Percentiles rank a stretch among this genome's conserved stretches.
Conservation (phyloP, 2,329 filamentous ascomycete species). For the Monilinia fructicola region DNA sequence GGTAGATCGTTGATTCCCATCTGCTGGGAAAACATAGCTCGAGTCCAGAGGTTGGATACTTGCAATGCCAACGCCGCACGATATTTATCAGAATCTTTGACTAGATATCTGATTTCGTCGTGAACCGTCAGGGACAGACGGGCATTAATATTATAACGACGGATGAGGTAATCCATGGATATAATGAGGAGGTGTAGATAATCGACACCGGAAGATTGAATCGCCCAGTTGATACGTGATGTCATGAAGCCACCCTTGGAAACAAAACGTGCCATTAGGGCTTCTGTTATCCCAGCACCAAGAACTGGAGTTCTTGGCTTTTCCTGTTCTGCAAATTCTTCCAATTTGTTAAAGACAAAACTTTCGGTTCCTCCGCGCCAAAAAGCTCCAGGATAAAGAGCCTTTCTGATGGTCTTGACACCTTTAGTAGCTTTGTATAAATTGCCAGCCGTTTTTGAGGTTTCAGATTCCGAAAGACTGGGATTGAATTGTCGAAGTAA, state of each 20-base stretch:
- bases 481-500: constrained; percentile 94
- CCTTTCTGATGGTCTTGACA: constrained; percentile 73
- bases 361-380: constrained; percentile 97
- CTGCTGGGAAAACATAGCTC: constrained; percentile 96
- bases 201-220: constrained; percentile 95
- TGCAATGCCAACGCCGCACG: constrained; percentile 89
- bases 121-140: constrained; percentile 92
- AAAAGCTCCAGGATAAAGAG: constrained; percentile 72
- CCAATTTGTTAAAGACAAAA: constrained; percentile 96
- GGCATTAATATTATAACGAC: constrained; percentile 80
- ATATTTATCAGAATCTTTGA: constrained; percentile 82
- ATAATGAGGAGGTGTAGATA: constrained; percentile 94
- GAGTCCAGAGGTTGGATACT: constrained; percentile 91
- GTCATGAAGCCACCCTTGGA: constrained; percentile 91
- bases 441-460: constrained; percentile 70
- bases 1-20: constrained; percentile 94
- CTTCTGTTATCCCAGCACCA: constrained; percentile 93
- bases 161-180: constrained; percentile 88
- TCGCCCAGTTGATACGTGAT: constrained; percentile 97
- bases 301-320: constrained; percentile 86
- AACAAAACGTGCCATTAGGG: constrained; percentile 83
- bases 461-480: constrained; percentile 73
- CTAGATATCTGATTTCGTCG: constrained; percentile 94
- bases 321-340: constrained; percentile 96
- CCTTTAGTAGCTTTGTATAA: constrained; percentile 92